Conservation (phyloP, 1,284 basidiomycete species). For the Trichosporon ovoides region DNA sequence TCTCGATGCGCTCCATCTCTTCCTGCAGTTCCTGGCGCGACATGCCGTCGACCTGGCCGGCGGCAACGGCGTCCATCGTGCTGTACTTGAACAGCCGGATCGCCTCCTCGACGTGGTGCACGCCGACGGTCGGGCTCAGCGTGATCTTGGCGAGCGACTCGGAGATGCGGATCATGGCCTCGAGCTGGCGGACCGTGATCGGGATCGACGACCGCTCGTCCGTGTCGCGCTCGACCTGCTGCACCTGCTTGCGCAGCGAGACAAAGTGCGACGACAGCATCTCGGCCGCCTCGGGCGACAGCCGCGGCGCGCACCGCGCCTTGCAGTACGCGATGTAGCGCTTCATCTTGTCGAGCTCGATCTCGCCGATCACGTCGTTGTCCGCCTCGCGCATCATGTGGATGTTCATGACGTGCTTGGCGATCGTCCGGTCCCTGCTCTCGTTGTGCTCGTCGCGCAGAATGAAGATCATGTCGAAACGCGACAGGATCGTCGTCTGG, state of each 20-base stretch:
- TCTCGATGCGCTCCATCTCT: conserved; percentile 88
- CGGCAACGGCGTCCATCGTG: conserved; percentile 98
- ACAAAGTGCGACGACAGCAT: conserved; percentile 98
- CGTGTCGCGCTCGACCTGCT: conserved; percentile 93
- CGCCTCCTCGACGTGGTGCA: conserved; percentile 95
- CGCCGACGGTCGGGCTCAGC: conserved; percentile 75
- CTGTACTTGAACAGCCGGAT: conserved; percentile 98
- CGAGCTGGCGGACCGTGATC: conserved; percentile 95
- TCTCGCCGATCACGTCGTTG: conserved; percentile 75
- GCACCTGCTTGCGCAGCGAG: conserved; percentile 84
- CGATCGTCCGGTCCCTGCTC: conserved; percentile 87
- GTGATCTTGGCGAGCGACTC: conserved; percentile 95
- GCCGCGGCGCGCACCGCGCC: conserved; percentile 91
- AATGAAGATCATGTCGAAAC: conserved; percentile 99
- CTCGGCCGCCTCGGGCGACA: conserved; percentile 89
- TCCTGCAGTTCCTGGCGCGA: conserved; percentile 89
- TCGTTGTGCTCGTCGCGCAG: conserved; percentile 99
- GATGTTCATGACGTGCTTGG: conserved; percentile 96
- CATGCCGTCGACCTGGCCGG: conserved; percentile 79
- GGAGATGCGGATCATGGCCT: conserved; percentile 97
- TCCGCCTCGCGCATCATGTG: conserved; percentile 87
- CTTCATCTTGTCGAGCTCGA: conserved; percentile 98
- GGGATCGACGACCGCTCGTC: conserved; percentile 97
- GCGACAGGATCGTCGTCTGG: conserved; percentile 94
- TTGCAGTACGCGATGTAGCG: conserved; percentile 95